Evolutionary conservation across 1,284 basidiomycete species (phyloP).

Genomic region (Stereum hirsutum): DNA sequence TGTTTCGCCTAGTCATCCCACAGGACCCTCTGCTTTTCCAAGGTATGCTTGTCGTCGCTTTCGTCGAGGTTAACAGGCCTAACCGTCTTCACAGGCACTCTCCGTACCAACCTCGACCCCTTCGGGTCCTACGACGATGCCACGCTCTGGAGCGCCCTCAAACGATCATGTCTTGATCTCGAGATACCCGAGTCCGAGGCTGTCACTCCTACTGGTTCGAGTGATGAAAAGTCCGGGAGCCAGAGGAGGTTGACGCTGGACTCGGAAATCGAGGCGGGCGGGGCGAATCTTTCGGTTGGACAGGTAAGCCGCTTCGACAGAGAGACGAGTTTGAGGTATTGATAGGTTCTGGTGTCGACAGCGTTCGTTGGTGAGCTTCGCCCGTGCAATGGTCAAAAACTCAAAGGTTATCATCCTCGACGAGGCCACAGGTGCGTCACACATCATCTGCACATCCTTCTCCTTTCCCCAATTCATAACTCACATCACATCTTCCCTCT

Average conservation of each 20-base stretch:
- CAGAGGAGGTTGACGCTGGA: slow-evolving; percentile 64
- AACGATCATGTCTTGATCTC: slow-evolving; percentile 71
- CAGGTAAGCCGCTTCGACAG: no score
- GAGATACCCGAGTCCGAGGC: slow-evolving; percentile 27
- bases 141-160: slow-evolving; percentile 75
- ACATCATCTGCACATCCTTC: no score
- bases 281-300: slow-evolving; percentile 49
- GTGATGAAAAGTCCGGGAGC: slow-evolving; percentile 14
- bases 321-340: no score
- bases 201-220: slow-evolving; percentile 9
- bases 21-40: slow-evolving; percentile 81
- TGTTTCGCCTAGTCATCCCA: no score
- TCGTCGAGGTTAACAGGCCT: background rate
- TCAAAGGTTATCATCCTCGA: slow-evolving; percentile 72
- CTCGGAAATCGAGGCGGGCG: slow-evolving; percentile 78
- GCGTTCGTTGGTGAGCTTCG: slow-evolving; percentile 75
- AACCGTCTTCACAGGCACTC: slow-evolving; percentile 41
- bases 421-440: slow-evolving; percentile 73
- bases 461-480: no score
- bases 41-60: slow-evolving; percentile 13
- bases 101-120: slow-evolving; percentile 77
- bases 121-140: slow-evolving; percentile 71
- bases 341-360: no score
- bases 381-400: slow-evolving; percentile 74
- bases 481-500: no score